Evolutionary conservation across 2,329 filamentous ascomycete genomes (phyloP), one percentile per base, ranked within the genome.

Genomic region (Samsoniella hepiali): DNA sequence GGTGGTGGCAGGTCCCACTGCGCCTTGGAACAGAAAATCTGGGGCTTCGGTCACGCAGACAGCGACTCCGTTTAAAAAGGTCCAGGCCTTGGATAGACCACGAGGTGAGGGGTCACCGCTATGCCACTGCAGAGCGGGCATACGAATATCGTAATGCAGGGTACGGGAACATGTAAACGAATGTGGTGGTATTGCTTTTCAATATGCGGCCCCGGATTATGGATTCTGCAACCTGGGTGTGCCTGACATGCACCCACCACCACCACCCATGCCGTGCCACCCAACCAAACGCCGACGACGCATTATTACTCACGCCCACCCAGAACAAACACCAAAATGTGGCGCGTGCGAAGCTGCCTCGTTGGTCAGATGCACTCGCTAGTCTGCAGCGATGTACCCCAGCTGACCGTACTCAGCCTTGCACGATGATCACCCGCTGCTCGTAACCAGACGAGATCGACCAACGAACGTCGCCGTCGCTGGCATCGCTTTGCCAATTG

Each of bases 21-120:
- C 8, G 9, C 36, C 42, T 34, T 32, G 47, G 15, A 15, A 13
- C 32, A 44, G 29, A 38, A 56, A 62, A 50, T 62, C 51, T 56
- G 50, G 59, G 51, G 59, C 59, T 22, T 27, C 32, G 42, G 50
- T 44, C 50, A 40, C 38, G 49, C 49, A 61, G 45, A 27, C 40
- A 51, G 50, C 42, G 42, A 62, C 61, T 63, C 61, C 53, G 61
- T 58, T 63, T 53, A 62, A 49, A 62, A 56, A 49, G 59, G 59
- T 45, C 59, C n/a, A 56, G 50, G 15, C 59, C 32, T 45, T 55
- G 7, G 9, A 56, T 47, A 49, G 59, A 62, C 59, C 10, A 36
- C 31, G 36, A 40, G n/a, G 58, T 38, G 49, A 60, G 47, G 58
- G 50, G 50, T 53, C 50, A 47, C 50, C 50, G 51, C 49, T 49